Percentiles rank a stretch among this genome's conserved stretches.
Conservation (phyloP, 1,284 basidiomycete species). For the Chalciporus sp. region DNA sequence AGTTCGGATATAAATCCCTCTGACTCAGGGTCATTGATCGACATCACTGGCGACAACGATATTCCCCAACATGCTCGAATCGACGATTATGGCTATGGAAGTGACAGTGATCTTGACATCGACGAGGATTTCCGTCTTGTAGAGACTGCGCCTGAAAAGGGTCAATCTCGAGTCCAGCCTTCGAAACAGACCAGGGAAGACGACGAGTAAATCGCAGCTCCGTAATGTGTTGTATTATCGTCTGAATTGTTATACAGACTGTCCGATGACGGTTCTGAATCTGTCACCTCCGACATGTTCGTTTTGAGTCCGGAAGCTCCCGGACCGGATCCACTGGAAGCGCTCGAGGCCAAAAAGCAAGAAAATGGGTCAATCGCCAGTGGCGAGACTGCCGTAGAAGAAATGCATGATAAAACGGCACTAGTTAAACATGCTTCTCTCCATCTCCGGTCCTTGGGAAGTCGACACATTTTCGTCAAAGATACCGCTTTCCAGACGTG, state of each 20-base stretch:
- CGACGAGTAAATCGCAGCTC: slow-evolving; percentile 8
- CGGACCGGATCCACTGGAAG: background rate
- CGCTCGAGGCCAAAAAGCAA: background rate
- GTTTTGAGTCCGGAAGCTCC: slow-evolving; percentile 22
- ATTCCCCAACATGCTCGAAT: slow-evolving; percentile 12
- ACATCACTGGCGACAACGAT: slow-evolving; percentile 15
- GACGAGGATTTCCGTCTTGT: slow-evolving; percentile 3
- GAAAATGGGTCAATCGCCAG: slow-evolving; percentile 4
- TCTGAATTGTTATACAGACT: slow-evolving; percentile 12
- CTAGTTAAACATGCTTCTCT: background rate
- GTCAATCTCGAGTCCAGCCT: background rate
- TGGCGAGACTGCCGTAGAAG: slow-evolving; percentile 4
- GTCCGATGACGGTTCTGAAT: slow-evolving; percentile 17
- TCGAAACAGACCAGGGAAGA: slow-evolving; percentile 1
- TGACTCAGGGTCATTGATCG: slow-evolving; percentile 15
- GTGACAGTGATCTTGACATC: slow-evolving; percentile 34
- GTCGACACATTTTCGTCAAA: slow-evolving; percentile 29
- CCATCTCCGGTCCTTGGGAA: slow-evolving; percentile 12
- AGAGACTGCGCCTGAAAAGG: background rate
- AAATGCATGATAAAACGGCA: background rate
- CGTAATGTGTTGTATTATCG: background rate
- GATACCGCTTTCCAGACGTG: slow-evolving; percentile 36
- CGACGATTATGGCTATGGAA: slow-evolving; percentile 29
- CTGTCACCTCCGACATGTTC: slow-evolving; percentile 23
- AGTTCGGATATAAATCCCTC: slow-evolving; percentile 14